Base-by-base conservation (phyloP, 192 early-diverging fungal genomes). In the Gigaspora rosea region DNA sequence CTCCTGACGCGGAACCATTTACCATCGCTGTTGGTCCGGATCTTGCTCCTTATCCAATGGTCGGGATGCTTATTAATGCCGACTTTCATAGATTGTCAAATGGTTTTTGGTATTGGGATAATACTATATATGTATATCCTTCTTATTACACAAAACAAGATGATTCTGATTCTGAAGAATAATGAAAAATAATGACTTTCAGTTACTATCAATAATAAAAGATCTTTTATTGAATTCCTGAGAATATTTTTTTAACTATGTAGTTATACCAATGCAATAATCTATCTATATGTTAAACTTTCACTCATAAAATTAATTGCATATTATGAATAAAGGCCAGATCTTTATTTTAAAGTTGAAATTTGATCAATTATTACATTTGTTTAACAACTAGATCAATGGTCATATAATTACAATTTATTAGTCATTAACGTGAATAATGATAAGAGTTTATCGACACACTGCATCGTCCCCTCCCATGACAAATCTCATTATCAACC, bases 31-130 rank as follows among this genome's bases (percentile, higher is more conserved):
- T 71, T 4, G 22, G 18, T 13, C 16, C 41, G 1, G 59, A 75
- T 8, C 3, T 41, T 36, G 58, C 41, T 15, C 8, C 27, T 10
- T 63, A 64, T 64, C 59, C 59, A 32, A 64, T 51, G 61, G 36
- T n/a, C 13, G 48, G 48, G 11, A 75, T 75, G 73, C 16, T 6
- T 18, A 51, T 75, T 12, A 63, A 22, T 10, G 73, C 73, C 6
- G 73, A 75, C 50, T 75, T 75, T 51, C 32, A 75, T 51, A 18
- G 48, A 22, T 58, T 75, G n/a, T 35, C 36, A 12, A 75, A 75
- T 64, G 59, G 59, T 7, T 63, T 46, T 46, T 75, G 73, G 73
- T 75, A 75, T 75, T 75, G 59, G 58, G 73, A 75, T 63, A 41
- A 51, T 48, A 48, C 63, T 22, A 75, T 59, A 27, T 63, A 75